A percentile compares a stretch with the other conserved stretches of the same genome.
phyloP scores from a whole-genome alignment of 306 rosid species.

The Acacia acuminata region DNA sequence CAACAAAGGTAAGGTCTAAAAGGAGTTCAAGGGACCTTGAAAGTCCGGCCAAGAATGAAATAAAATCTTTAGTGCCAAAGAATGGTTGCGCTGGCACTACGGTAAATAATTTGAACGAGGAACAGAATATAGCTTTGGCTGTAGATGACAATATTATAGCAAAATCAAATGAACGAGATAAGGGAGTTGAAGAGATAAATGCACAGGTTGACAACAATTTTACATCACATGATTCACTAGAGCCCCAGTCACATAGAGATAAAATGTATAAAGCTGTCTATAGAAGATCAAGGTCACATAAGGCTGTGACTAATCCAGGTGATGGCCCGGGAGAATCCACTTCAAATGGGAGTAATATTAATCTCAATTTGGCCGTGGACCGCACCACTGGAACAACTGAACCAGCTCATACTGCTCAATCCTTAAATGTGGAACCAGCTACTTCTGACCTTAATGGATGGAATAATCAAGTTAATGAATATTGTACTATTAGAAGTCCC shows the following conservation, averaged over 20 bases:
- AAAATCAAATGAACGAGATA: slow-evolving; percentile 47
- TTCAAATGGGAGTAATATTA: slow-evolving; percentile 54
- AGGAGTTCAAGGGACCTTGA: slow-evolving; percentile 57
- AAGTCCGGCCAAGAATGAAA: slow-evolving; percentile 61
- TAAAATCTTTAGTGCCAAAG: slow-evolving; percentile 45
- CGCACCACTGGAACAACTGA: slow-evolving; percentile 47
- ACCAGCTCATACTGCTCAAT: slow-evolving; percentile 46
- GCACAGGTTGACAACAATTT: slow-evolving; percentile 40
- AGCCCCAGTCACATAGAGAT: slow-evolving; percentile 49
- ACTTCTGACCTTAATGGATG: slow-evolving; percentile 40
- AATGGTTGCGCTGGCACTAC: slow-evolving; percentile 41
- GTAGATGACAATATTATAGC: slow-evolving; percentile 40
- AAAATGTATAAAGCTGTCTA: slow-evolving; percentile 83
- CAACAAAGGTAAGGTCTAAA: slow-evolving; percentile 67
- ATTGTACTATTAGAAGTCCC: slow-evolving; percentile 47
- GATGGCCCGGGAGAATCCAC: slow-evolving; percentile 56
- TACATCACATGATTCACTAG: slow-evolving; percentile 42
- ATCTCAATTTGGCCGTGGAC: slow-evolving; percentile 47
- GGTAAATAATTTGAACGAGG: slow-evolving; percentile 40
- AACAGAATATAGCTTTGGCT: slow-evolving; percentile 38
- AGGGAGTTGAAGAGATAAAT: slow-evolving; percentile 48
- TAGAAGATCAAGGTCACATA: slow-evolving; percentile 70
- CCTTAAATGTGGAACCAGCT: slow-evolving; percentile 51
- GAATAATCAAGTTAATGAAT: slow-evolving; percentile 53
- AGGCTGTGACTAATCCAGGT: slow-evolving; percentile 49